A percentile compares a stretch with the other conserved stretches of the same genome.
These are phyloP conservation scores for Lodderomyces theae DNA, from an alignment of 1,139 yeast genomes.

Conservation along the genomic window DNA sequence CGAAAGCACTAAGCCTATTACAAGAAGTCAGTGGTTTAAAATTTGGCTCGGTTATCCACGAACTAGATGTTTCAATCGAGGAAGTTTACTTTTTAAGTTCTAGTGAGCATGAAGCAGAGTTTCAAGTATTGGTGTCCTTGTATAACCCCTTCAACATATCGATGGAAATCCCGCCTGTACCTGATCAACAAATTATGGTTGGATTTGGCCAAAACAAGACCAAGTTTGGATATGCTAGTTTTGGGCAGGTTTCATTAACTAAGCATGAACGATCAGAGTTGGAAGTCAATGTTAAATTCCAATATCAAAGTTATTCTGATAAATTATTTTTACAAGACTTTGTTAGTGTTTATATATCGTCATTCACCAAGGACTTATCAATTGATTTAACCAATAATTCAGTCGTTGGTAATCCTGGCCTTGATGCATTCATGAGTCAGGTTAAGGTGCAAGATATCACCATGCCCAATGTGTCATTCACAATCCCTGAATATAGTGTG, in stretches of 20 bases:
- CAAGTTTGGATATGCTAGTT: slow-evolving; percentile 16
- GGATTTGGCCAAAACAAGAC: slow-evolving; percentile 18
- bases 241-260: slow-evolving; percentile 20
- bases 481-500: slow-evolving; percentile 1
- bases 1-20: not conserved
- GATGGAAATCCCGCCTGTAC: slow-evolving; percentile 20
- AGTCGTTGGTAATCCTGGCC: slow-evolving; percentile 14
- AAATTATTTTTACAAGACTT: slow-evolving; percentile 15
- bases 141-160: slow-evolving; percentile 34
- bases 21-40: slow-evolving; percentile 5
- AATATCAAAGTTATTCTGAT: slow-evolving; percentile 11
- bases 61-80: slow-evolving; percentile 22
- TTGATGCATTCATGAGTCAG: slow-evolving; percentile 19
- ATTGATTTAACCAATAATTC: slow-evolving; percentile 15
- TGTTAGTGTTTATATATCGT: slow-evolving; percentile 16
- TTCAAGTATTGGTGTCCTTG: slow-evolving; percentile 33
- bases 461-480: slow-evolving; percentile 18
- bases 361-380: slow-evolving; percentile 9
- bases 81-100: slow-evolving; percentile 26
- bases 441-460: slow-evolving; percentile 15
- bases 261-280: slow-evolving; percentile 15
- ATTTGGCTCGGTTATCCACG: slow-evolving; percentile 14
- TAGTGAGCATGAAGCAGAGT: slow-evolving; percentile 16
- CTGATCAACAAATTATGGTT: slow-evolving; percentile 12
- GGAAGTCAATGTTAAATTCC: slow-evolving; percentile 15